These are phyloP conservation scores for Phycomyces nitens DNA, from an alignment of 192 early-diverging fungal genomes.

Conservation along the genomic window DNA sequence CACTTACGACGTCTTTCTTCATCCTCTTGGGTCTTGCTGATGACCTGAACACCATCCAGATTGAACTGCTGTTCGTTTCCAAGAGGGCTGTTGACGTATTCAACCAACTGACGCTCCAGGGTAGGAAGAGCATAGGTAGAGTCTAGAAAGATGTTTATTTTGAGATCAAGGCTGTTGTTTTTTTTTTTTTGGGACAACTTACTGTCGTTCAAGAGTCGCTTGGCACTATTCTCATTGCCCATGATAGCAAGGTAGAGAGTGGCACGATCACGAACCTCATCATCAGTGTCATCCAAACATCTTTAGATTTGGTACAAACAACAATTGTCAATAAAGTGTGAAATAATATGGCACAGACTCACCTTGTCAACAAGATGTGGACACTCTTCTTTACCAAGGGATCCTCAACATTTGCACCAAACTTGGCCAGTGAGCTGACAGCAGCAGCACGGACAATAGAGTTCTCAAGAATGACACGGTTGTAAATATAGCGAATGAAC, in stretches of 20 bases:
- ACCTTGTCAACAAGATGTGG: conserved; percentile 77
- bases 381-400: conserved; percentile 66
- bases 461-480: conserved; percentile 96
- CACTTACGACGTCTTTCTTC: conserved; percentile 65
- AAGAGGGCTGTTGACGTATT: conserved; percentile 74
- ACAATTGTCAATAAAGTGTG: no score
- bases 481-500: conserved; percentile 99
- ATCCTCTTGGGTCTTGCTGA: conserved; percentile 84
- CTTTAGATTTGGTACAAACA: conserved; percentile 37
- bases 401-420: conserved; percentile 82
- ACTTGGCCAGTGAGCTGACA: conserved; percentile 91
- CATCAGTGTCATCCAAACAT: conserved; percentile 95
- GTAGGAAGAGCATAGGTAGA: conserved; percentile 81
- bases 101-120: conserved; percentile 82
- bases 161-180: not conserved
- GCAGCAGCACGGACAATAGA: conserved; percentile 94
- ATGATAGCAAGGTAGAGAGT: conserved; percentile 83
- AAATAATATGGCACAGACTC: conserved; percentile 10
- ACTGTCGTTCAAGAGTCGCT: conserved; percentile 83
- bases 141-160: conserved; percentile 45
- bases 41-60: conserved; percentile 71
- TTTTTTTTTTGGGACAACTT: conserved; percentile 12
- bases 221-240: conserved; percentile 56
- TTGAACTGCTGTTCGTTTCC: conserved; percentile 69
- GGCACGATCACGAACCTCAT: conserved; percentile 96